These are phyloP conservation scores for Pleurotus ostreatus DNA, from an alignment of 768 basidiomycete species.

Conservation along the genomic window DNA sequence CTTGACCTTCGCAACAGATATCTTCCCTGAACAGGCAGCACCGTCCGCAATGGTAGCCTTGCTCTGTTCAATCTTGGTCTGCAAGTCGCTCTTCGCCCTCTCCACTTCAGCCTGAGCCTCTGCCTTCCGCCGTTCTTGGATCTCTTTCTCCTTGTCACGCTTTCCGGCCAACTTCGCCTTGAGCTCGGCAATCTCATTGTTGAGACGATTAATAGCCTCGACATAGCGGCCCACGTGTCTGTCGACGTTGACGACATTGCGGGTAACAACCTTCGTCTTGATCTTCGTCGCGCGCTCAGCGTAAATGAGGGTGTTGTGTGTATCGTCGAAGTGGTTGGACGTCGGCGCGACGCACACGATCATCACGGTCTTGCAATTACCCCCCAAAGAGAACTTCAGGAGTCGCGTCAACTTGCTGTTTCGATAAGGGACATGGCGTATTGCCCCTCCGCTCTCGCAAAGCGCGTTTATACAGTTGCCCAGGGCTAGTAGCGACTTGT, in stretches of 20 bases:
- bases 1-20: slow-evolving; percentile 66
- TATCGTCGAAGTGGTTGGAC: slow-evolving; percentile 95
- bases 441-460: slow-evolving; percentile 86
- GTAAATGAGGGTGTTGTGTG: slow-evolving; percentile 96
- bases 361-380: slow-evolving; percentile 99
- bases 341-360: slow-evolving; percentile 97
- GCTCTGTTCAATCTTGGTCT: slow-evolving; percentile 66
- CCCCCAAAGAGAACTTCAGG: slow-evolving; percentile 96
- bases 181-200: slow-evolving; percentile 77
- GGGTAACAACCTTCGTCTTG: slow-evolving; percentile 94
- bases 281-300: slow-evolving; percentile 98
- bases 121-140: slow-evolving; percentile 59
- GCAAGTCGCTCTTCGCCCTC: slow-evolving; percentile 68
- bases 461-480: slow-evolving; percentile 99
- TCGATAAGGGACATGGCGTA: slow-evolving; percentile 92
- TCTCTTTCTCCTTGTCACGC: slow-evolving; percentile 56
- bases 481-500: slow-evolving; percentile 94
- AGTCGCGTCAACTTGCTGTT: slow-evolving; percentile 98
- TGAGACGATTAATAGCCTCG: slow-evolving; percentile 88
- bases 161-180: slow-evolving; percentile 82
- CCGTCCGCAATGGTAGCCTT: slow-evolving; percentile 71
- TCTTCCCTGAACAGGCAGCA: slow-evolving; percentile 66
- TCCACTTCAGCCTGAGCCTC: slow-evolving; percentile 75
- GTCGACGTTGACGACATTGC: slow-evolving; percentile 93
- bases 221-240: slow-evolving; percentile 95